Evolutionary conservation across 2,329 filamentous ascomycete genomes (phyloP).

Genomic region (Lasiodiplodia sp.): DNA sequence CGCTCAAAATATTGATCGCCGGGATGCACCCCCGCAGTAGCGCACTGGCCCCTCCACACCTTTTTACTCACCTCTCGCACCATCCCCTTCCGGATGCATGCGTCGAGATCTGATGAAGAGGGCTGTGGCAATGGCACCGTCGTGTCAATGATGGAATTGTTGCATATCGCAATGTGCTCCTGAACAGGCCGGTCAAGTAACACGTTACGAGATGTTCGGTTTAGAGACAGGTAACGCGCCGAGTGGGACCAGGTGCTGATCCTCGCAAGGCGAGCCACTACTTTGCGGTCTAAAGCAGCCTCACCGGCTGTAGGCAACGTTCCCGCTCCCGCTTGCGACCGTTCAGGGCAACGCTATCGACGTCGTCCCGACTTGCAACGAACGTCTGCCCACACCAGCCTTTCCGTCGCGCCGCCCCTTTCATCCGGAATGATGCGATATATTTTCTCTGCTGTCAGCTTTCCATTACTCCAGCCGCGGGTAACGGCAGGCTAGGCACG

Average conservation of each 20-base stretch:
- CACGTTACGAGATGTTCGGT: not conserved
- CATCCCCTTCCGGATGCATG: conserved; percentile 1
- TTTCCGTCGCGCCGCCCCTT: not conserved
- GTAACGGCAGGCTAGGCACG: not conserved
- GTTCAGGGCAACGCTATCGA: not conserved
- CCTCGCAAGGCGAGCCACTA: not conserved
- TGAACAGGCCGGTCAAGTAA: not conserved
- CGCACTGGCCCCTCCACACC: not conserved
- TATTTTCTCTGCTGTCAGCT: not conserved
- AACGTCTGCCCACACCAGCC: not conserved
- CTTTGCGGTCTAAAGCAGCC: not conserved
- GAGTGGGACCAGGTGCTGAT: not conserved
- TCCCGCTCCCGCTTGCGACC: not conserved
- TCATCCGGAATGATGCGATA: not conserved
- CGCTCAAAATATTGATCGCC: conserved; percentile 7
- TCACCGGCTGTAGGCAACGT: conserved; percentile 5
- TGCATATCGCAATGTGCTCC: not conserved
- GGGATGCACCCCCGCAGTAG: conserved; percentile 7
- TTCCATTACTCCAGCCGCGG: not conserved
- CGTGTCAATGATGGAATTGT: not conserved
- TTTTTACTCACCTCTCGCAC: not conserved
- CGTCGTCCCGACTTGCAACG: not conserved
- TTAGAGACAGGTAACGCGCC: not conserved
- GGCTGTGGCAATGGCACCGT: not conserved
- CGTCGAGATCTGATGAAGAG: not conserved